Evolutionary conservation across 768 basidiomycete species (phyloP).

Genomic region (Auriscalpium orientale): DNA sequence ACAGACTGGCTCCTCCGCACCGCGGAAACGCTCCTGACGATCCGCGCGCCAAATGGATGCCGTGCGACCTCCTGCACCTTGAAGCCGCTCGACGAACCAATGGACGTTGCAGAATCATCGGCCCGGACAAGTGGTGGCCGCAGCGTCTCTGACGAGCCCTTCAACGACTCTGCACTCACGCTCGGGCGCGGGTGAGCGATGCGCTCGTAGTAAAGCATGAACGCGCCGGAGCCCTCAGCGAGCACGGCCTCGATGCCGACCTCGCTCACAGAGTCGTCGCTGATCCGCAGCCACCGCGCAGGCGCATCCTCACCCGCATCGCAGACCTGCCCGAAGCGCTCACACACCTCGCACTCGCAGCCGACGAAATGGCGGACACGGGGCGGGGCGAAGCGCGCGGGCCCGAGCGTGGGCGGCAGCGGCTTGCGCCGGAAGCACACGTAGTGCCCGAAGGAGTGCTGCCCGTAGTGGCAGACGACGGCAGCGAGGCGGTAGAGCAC

Average conservation of each 20-base stretch:
- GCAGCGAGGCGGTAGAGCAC: constrained; percentile 82
- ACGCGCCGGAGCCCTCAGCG: constrained; percentile 66
- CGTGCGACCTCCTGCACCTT: constrained; percentile 11
- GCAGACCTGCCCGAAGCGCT: constrained; percentile 46
- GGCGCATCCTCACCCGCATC: constrained; percentile 39
- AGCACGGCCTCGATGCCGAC: constrained; percentile 70
- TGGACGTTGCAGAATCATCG: neutral
- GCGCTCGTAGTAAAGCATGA: constrained; percentile 95
- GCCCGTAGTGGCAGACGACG: constrained; percentile 89
- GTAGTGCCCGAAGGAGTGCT: constrained; percentile 92
- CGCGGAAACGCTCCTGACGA: constrained; percentile 50
- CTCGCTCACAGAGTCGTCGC: constrained; percentile 76
- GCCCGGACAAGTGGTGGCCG: constrained; percentile 31
- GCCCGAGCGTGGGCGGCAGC: constrained; percentile 31
- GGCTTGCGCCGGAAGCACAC: constrained; percentile 87
- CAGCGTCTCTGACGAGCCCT: constrained; percentile 61
- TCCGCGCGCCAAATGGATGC: constrained; percentile 33
- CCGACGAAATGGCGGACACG: constrained; percentile 34
- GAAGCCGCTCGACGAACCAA: neutral
- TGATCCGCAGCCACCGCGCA: constrained; percentile 75
- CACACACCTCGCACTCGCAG: constrained; percentile 41
- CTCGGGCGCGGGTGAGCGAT: constrained; percentile 19
- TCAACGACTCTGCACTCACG: constrained; percentile 23
- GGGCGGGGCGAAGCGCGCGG: constrained; percentile 33
- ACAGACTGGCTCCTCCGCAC: constrained; percentile 35